These are phyloP conservation scores for Stenocarpella maydis DNA, from an alignment of 2,329 filamentous ascomycete genomes.

Conservation along the genomic window DNA sequence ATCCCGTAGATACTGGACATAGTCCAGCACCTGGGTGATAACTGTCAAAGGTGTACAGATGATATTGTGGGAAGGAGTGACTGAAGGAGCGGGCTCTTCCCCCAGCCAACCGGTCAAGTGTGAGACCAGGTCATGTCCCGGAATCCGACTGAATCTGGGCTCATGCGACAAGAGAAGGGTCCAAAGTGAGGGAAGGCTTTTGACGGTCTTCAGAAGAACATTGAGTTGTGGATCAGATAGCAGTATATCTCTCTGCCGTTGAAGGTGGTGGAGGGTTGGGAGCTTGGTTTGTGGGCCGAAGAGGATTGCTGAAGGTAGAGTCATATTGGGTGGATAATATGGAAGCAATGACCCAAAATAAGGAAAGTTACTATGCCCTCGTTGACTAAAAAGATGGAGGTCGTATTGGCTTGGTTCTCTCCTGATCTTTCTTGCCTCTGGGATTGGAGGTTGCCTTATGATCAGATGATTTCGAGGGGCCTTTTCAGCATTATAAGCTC, in stretches of 20 bases:
- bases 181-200: neutral
- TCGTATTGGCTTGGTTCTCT: neutral
- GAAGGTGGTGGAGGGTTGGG: neutral
- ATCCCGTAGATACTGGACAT: neutral
- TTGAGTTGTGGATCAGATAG: neutral
- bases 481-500: neutral
- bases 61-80: constrained; percentile 11
- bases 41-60: constrained; percentile 8
- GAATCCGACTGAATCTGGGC: neutral
- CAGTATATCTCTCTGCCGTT: neutral
- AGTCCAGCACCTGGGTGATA: constrained; percentile 3
- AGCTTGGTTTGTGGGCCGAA: neutral
- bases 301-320: neutral
- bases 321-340: neutral
- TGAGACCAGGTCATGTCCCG: neutral
- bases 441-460: neutral
- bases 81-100: neutral
- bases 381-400: neutral
- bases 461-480: neutral
- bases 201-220: neutral
- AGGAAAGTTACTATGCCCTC: neutral
- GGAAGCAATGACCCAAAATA: neutral
- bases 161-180: neutral
- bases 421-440: neutral
- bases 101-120: neutral